These are phyloP conservation scores for Piromyces sp. DNA, from an alignment of 192 early-diverging fungal species.

Conservation along the genomic window DNA sequence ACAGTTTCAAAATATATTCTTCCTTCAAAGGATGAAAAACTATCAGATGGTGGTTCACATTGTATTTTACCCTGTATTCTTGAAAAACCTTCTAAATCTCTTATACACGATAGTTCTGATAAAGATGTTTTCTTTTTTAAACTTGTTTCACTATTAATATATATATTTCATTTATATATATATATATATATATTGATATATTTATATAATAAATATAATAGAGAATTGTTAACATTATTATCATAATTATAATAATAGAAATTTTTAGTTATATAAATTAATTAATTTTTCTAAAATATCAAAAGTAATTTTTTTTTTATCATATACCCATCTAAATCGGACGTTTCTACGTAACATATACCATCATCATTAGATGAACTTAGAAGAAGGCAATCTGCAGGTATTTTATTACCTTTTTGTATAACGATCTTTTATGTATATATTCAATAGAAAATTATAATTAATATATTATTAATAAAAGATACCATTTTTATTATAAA, in stretches of 20 bases:
- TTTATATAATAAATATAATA: neutral
- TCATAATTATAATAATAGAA: no score
- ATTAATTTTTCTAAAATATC: no score
- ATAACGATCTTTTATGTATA: slow-evolving; percentile 1
- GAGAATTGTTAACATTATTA: no score
- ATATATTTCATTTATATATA: no score
- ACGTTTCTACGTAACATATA: slow-evolving; percentile 36
- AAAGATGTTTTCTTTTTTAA: neutral
- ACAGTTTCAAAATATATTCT: neutral
- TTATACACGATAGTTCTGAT: neutral
- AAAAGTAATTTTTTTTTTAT: no score
- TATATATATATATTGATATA: no score
- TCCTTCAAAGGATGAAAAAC: neutral
- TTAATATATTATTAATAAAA: no score
- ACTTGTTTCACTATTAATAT: neutral
- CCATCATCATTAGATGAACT: slow-evolving; percentile 25
- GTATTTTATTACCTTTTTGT: slow-evolving; percentile 28
- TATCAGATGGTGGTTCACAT: neutral
- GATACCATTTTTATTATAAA: no score
- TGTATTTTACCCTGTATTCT: neutral
- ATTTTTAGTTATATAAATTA: no score
- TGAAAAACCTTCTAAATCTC: neutral
- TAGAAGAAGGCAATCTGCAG: slow-evolving; percentile 27
- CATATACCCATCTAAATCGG: slow-evolving; percentile 29
- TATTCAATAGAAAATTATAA: no score